Base-by-base conservation (phyloP, 768 basidiomycete genomes). In the Xerocomellus intermedius region DNA sequence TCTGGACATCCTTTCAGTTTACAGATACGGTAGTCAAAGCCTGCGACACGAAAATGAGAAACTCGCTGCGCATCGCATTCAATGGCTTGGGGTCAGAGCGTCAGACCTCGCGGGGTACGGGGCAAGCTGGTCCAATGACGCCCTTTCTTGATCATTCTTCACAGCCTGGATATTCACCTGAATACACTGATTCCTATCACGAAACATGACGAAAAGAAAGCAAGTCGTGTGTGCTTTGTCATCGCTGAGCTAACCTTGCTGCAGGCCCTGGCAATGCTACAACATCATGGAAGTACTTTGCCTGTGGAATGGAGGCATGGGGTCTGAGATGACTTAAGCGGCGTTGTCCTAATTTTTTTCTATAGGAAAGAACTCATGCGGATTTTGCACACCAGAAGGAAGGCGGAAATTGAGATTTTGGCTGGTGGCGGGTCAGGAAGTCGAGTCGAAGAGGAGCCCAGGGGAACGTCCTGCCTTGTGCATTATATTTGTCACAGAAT, bases 341-440 rank as follows among this genome's bases (percentile, higher is more conserved):
- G 2, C 37, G 16, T 54, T 33, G 30, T 45, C 52, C 58, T 50
- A 47, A 41, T 48, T 51, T 51, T 48, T 36, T 21, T 5, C 24
- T 8, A 8, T 67, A 95, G 94, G 72, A 85, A 83, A 59, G 93
- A 96, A 64, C 82, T 98, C 3, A 78, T 78, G 68, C 77, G 83
- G 59, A 91, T 97, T 82, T 70, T 98, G 35, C 85, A 89, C 65
- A 76, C 73, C 5, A 82, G 90, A n/a, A 83, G 86, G 42, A 98
- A 98, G 71, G 95, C 95, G 4, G 96, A 98, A 71, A 95, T 95
- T 44, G 92, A 98, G 67, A 77, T 90, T 39, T 65, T 91, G 58
- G 32, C 68, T 12, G 50, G 54, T 7, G 45, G 50, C 10, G 43
- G 51, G 33, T 46, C 52, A 7, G 56, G 38, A 43, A 33, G 32